A percentile compares a stretch with the other conserved stretches of the same genome.
phyloP scores from a whole-genome alignment of 2,329 filamentous ascomycete genomes.

The Paraphaeosphaeria minitans region DNA sequence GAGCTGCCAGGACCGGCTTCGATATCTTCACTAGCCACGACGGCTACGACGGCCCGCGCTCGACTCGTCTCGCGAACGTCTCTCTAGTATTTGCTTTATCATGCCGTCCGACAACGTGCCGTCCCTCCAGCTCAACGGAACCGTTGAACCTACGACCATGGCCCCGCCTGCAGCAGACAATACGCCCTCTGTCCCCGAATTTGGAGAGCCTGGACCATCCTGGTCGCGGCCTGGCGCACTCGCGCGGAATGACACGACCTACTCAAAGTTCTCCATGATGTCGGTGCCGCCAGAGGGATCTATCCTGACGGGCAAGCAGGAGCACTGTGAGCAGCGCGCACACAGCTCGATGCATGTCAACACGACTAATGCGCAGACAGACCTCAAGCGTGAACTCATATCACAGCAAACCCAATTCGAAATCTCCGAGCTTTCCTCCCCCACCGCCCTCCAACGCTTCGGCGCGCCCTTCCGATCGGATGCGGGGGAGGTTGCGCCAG shows the following conservation, averaged over 20 bases:
- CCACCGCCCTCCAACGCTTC: constrained; percentile 92
- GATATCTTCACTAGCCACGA: background rate
- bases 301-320: constrained; percentile 90
- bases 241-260: constrained; percentile 38
- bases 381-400: constrained; percentile 94
- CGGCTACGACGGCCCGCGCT: constrained; percentile 5
- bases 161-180: constrained; percentile 15
- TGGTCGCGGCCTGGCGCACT: constrained; percentile 24
- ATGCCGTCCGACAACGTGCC: constrained; percentile 37
- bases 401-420: constrained; percentile 87
- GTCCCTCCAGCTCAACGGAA: constrained; percentile 41
- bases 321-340: constrained; percentile 73
- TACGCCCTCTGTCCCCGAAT: constrained; percentile 25
- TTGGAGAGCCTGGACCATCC: constrained; percentile 20
- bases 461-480: constrained; percentile 94
- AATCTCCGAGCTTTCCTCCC: constrained; percentile 90
- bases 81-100: constrained; percentile 13
- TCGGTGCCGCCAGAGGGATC: constrained; percentile 61
- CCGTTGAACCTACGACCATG: constrained; percentile 39
- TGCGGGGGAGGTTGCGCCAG: constrained; percentile 86
- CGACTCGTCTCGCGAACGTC: constrained; percentile 4
- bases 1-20: constrained; percentile 7
- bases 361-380: constrained; percentile 51
- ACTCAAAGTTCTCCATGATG: constrained; percentile 48
- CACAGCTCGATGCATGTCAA: background rate